Conservation (phyloP, 306 rosid species). For the Ammopiptanthus mongolicus region DNA sequence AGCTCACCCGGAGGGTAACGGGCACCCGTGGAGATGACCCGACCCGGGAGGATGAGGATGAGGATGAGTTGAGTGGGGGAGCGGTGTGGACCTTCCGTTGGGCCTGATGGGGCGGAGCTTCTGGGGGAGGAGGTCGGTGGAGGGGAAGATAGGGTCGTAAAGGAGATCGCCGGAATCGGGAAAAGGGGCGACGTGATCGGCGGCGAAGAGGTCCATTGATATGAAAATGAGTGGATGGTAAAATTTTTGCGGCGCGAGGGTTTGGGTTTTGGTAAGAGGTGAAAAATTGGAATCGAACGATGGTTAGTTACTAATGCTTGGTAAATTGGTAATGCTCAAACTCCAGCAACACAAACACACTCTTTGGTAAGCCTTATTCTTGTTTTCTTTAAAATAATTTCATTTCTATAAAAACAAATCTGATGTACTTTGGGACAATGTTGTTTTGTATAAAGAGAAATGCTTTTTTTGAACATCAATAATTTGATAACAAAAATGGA, state of each 20-base stretch:
- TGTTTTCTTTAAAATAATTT: too few species aligned
- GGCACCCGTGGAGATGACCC: conserved; percentile 19
- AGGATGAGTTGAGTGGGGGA: neutral
- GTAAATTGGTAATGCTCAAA: conserved; percentile 7
- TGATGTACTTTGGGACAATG: too few species aligned
- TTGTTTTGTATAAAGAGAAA: too few species aligned
- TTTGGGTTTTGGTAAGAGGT: conserved; percentile 38
- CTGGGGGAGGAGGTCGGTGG: conserved; percentile 38
- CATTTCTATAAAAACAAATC: too few species aligned
- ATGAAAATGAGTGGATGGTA: neutral
- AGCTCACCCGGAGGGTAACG: conserved; percentile 34
- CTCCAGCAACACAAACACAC: too few species aligned
- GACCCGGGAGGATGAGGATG: conserved; percentile 10
- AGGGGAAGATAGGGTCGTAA: neutral
- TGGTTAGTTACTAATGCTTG: neutral
- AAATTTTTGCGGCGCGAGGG: conserved; percentile 42
- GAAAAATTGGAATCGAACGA: conserved; percentile 30
- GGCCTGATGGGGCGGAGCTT: conserved; percentile 81
- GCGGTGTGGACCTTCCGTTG: neutral
- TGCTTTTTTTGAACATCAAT: too few species aligned
- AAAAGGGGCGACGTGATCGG: conserved; percentile 55
- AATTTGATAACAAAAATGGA: too few species aligned
- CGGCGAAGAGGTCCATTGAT: conserved; percentile 44
- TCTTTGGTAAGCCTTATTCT: too few species aligned
- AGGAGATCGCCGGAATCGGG: conserved; percentile 64